Base-by-base conservation (phyloP, 2,329 filamentous ascomycete genomes). In the Coniella lustricola region DNA sequence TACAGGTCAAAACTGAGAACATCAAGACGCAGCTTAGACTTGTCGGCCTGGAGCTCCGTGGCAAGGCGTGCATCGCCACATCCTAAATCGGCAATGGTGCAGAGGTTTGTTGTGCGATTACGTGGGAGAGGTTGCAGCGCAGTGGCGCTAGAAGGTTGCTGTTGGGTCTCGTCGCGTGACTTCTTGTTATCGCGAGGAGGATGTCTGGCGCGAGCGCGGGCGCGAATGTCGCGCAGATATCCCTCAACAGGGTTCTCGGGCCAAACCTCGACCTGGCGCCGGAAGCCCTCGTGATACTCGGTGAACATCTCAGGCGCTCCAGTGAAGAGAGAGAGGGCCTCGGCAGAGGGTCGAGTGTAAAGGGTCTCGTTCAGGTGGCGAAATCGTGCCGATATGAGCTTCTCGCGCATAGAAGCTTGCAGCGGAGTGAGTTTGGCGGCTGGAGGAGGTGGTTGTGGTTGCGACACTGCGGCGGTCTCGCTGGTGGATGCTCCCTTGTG, bases 261-360 rank as follows among this genome's bases (percentile, higher is more conserved):
- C 93, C 93, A 98, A 2, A 90, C 86, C 61, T 88, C 84, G 51
- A 97, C 93, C 70, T 98, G 93, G 46, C 90, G 87, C 1, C 90
- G 85, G 75, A 98, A 98, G 31, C 93, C 93, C 53, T 90, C 85
- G 69, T 98, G 93, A 68, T 98, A 98, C 68, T 97, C 90, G 57
- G 81, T 77, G 69, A 97, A 98, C 77, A 97, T 90, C 62, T 95
- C 88, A 0, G 93, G 93, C 43, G 87, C 88, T 31, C 85, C 75
- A 44, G 80, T 74, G 72, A 98, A 97, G 20, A 97, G 81, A 44
- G 77, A 71, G 57, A 93, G 81, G n/a, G 93, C 87, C 56, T 93
- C 82, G 32, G 75, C 73, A 0, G 93, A 98, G 1, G 90, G 87
- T 7, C 84, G 87, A 4, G 91, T 97, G 71, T 98, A 98, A 13